Evolutionary conservation across 495 filamentous ascomycete genomes (phyloP).

Genomic region (Xylaria telfairii): DNA sequence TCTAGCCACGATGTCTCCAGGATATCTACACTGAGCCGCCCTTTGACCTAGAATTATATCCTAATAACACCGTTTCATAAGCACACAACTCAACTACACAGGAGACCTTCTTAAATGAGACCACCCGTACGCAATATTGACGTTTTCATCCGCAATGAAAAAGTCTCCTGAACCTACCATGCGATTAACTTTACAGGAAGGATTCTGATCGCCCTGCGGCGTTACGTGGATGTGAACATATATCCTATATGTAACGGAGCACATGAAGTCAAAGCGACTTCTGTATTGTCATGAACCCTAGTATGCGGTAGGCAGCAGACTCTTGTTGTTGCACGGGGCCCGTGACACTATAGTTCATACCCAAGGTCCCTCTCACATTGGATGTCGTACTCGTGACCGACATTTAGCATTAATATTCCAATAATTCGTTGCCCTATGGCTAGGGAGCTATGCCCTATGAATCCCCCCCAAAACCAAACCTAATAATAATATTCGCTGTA

Average conservation of each 20-base stretch:
- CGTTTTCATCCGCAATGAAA: neutral
- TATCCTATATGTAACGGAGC: neutral
- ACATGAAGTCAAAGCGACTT: no score
- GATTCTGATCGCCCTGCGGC: neutral
- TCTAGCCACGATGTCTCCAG: neutral
- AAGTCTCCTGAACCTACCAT: neutral
- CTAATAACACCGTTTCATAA: neutral
- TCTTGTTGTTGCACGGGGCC: no score
- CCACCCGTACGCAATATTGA: neutral
- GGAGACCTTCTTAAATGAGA: neutral
- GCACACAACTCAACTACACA: neutral
- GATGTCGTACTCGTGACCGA: neutral
- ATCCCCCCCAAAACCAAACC: neutral
- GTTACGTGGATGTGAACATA: neutral
- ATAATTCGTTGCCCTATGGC: neutral
- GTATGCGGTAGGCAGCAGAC: no score
- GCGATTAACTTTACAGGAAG: neutral
- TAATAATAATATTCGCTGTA: neutral
- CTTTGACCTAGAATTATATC: neutral
- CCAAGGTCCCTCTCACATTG: neutral
- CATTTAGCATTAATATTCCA: neutral
- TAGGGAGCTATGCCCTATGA: neutral
- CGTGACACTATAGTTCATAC: no score
- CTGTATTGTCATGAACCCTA: no score
- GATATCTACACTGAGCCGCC: neutral